Evolutionary conservation across 805 yeast genomes (phyloP).

Genomic region (Wickerhamomyces queroliae): DNA sequence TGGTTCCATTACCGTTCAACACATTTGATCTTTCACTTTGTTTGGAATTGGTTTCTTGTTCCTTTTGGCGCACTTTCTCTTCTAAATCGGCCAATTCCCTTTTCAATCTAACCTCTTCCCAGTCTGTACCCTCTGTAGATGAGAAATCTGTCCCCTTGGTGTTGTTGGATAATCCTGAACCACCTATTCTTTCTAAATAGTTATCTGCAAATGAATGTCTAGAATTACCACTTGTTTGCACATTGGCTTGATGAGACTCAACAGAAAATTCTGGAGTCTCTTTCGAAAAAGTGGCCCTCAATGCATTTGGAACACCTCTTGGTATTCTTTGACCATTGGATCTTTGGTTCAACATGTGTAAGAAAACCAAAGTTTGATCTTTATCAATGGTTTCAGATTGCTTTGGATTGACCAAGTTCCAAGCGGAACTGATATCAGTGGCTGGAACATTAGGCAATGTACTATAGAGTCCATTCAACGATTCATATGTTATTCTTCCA

Average conservation of each 20-base stretch:
- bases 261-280: slow-evolving; percentile 72
- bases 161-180: slow-evolving; percentile 26
- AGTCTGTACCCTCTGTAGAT: slow-evolving; percentile 67
- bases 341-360: slow-evolving; percentile 88
- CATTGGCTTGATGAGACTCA: slow-evolving; percentile 43
- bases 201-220: slow-evolving; percentile 44
- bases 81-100: slow-evolving; percentile 76
- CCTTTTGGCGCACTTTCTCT: slow-evolving; percentile 52
- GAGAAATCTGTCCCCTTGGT: slow-evolving; percentile 65
- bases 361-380: slow-evolving; percentile 84
- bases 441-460: slow-evolving; percentile 71
- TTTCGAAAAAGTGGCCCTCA: slow-evolving; percentile 87
- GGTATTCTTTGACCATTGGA: slow-evolving; percentile 83
- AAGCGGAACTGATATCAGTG: slow-evolving; percentile 81
- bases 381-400: slow-evolving; percentile 83
- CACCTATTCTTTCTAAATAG: slow-evolving; percentile 53
- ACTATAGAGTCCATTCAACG: slow-evolving; percentile 62
- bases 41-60: slow-evolving; percentile 36
- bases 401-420: slow-evolving; percentile 94
- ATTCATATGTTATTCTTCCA: slow-evolving; percentile 75
- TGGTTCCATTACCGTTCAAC: slow-evolving; percentile 20
- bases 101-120: slow-evolving; percentile 86
- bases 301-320: slow-evolving; percentile 86
- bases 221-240: slow-evolving; percentile 16
- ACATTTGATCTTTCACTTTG: slow-evolving; percentile 23